Conservation (phyloP, 1,284 basidiomycete species). For the Ustilago cynodontis region DNA sequence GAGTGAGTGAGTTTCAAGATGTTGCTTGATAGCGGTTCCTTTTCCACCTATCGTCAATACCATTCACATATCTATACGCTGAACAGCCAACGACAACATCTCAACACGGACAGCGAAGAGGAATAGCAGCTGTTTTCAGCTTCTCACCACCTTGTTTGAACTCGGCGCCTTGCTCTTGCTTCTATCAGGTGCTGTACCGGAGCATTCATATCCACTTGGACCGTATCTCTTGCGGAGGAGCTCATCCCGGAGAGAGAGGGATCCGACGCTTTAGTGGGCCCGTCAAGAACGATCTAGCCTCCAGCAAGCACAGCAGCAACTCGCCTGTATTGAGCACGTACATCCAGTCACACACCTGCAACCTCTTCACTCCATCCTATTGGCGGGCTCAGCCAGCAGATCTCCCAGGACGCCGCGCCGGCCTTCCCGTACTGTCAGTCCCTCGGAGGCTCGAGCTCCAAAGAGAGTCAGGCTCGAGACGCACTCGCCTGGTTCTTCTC, state of each 20-base stretch:
- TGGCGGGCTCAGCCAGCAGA: slow-evolving; percentile 35
- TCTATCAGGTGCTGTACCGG: no score
- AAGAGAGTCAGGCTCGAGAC: slow-evolving; percentile 39
- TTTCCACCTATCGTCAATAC: background rate
- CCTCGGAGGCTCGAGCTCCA: slow-evolving; percentile 34
- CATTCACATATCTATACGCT: background rate
- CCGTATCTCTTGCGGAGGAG: no score
- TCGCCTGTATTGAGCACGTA: background rate
- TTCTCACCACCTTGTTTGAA: no score
- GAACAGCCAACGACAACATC: background rate
- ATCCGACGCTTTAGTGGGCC: no score
- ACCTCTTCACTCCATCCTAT: slow-evolving; percentile 6
- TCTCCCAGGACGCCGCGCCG: slow-evolving; percentile 40
- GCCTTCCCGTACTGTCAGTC: slow-evolving; percentile 19
- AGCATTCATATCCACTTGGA: no score
- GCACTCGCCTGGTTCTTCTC: slow-evolving; percentile 19
- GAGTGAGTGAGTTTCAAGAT: no score
- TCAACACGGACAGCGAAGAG: no score
- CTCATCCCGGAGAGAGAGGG: no score
- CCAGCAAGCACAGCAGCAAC: background rate
- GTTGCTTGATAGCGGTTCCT: no score
- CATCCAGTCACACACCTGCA: background rate
- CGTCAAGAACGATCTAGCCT: no score
- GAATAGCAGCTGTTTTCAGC: no score
- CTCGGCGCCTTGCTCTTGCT: no score